Base-by-base conservation (phyloP, 257 asterid genomes). In the Avicennia marina region DNA sequence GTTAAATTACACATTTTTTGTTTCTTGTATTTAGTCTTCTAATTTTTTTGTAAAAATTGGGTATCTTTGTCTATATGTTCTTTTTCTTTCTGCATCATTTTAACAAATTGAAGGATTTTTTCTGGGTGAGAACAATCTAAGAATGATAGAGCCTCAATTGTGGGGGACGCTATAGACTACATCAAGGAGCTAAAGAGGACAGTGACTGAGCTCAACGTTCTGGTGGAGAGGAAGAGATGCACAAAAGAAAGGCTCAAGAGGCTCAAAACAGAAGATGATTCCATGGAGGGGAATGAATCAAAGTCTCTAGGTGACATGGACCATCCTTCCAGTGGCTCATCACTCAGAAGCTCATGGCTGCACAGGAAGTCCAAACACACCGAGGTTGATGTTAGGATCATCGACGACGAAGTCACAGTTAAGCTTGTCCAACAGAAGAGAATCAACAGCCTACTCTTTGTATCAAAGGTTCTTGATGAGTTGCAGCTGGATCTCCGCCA, bases 341-440 rank as follows among this genome's bases (percentile, higher is more conserved):
- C 86, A 6, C 61, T 82, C 3, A 65, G 95, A 24, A 83, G 96
- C 68, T 91, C 98, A 54, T 87, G 98, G 95, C 90, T 91, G 11
- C 91, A 83, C n/a, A 62, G 94, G 59, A 91, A 84, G 52, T 74
- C 94, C 16, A 83, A 83, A 78, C 81, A 80, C 62, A 81, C 85
- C 0, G 95, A 91, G 75, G 93, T 91, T 1, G 98, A 91, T 62
- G 94, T 91, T 0, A 77, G 98, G 1, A 85, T 88, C 49, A 64
- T 88, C 2, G 93, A 81, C 43, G 86, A 91, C 25, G 94, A 88
- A 61, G 93, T 91, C 4, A 91, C 95, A 0, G 87, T 91, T 11
- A 88, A 88, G 70, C 81, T 91, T 27, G 94, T 91, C 49, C 98
- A 91, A 42, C 94, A 91, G 47, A 91, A 83, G 90, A 81, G 86